Conservation (phyloP, 352 stramenopile species). For the Phytophthora cajani region DNA sequence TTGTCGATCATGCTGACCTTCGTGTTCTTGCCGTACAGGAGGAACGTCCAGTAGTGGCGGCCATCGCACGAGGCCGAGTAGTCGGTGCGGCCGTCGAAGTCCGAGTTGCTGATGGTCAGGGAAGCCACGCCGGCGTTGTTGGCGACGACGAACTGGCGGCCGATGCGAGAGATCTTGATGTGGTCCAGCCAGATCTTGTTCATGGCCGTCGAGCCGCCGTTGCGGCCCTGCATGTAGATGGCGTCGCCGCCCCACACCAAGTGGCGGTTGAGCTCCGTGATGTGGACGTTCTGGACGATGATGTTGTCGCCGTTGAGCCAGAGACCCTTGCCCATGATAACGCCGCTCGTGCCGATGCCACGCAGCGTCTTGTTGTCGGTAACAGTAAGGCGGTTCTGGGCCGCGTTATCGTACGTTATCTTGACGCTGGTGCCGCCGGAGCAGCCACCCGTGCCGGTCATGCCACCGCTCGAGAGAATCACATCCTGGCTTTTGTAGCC, state of each 20-base stretch:
- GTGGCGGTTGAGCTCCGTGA: conserved; percentile 58
- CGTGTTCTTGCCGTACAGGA: conserved; percentile 40
- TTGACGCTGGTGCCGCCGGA: conserved; percentile 36
- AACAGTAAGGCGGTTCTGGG: conserved; percentile 37
- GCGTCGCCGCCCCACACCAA: conserved; percentile 44
- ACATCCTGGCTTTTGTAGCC: conserved; percentile 47
- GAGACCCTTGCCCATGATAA: conserved; percentile 52
- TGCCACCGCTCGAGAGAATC: conserved; percentile 46
- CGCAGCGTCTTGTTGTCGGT: conserved; percentile 51
- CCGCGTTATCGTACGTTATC: conserved; percentile 34
- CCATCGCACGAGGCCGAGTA: conserved; percentile 58
- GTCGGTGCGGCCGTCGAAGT: conserved; percentile 55
- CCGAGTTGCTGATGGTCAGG: conserved; percentile 60
- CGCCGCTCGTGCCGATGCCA: conserved; percentile 41
- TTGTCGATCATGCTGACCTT: conserved; percentile 45
- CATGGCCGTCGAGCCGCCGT: conserved; percentile 27
- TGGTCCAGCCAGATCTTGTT: conserved; percentile 58
- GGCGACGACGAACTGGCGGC: conserved; percentile 51
- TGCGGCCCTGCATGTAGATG: conserved; percentile 36
- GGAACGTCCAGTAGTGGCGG: conserved; percentile 59
- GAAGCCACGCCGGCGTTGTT: conserved; percentile 39
- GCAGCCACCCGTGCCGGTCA: conserved; percentile 58
- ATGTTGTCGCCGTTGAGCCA: conserved; percentile 47
- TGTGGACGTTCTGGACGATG: conserved; percentile 59
- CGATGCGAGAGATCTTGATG: conserved; percentile 47